Percentiles rank a stretch among this genome's conserved stretches.
Conservation (phyloP, 257 asterid species). For the Solanum lycopersicoides region DNA sequence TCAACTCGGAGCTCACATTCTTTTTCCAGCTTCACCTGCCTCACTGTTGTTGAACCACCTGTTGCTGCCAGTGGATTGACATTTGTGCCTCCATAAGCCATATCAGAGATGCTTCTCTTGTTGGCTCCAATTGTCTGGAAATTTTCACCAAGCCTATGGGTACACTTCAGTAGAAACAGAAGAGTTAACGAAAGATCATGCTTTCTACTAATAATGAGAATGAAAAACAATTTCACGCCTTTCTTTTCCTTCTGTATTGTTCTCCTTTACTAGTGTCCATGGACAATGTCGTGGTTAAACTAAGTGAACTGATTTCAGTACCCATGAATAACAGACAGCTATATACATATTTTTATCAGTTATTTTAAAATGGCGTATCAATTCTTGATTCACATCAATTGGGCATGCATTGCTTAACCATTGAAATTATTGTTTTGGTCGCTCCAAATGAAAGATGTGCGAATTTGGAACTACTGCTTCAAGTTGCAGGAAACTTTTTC, state of each 20-base stretch:
- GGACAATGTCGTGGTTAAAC: background rate
- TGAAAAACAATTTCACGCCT: background rate
- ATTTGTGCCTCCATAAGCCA: constrained; percentile 72
- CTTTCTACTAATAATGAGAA: background rate
- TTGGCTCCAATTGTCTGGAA: background rate
- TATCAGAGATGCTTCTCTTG: background rate
- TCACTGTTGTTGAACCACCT: constrained; percentile 32
- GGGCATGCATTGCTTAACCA: background rate
- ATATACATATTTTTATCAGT: background rate
- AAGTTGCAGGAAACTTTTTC: background rate
- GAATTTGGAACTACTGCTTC: background rate
- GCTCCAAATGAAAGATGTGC: background rate
- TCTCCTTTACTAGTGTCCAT: background rate
- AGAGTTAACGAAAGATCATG: background rate
- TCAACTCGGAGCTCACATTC: constrained; percentile 92
- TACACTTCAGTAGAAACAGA: background rate
- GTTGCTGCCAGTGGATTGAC: constrained; percentile 39
- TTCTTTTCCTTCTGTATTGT: background rate
- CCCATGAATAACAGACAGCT: background rate
- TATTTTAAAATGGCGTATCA: background rate
- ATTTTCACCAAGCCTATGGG: background rate
- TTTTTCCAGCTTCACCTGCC: constrained; percentile 84
- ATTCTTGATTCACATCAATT: background rate
- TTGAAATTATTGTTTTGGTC: background rate
- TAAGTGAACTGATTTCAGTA: background rate